Evolutionary conservation across 139 green algal genomes (phyloP).

Genomic region (Marvania coccoides): DNA sequence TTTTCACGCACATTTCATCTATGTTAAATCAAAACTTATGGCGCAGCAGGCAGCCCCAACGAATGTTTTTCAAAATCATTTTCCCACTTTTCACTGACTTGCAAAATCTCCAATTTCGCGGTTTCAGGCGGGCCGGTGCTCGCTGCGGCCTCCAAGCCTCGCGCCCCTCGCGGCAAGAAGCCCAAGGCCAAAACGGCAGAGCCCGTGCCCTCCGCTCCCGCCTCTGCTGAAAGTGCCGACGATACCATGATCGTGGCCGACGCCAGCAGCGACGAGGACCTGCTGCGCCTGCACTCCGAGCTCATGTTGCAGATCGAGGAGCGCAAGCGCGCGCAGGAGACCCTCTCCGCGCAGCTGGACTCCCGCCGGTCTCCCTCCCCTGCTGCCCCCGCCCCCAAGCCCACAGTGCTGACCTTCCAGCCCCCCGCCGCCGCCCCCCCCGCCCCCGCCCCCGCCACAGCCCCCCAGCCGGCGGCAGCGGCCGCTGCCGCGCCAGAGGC

Average conservation of each 20-base stretch:
- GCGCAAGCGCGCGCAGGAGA: slow-evolving; percentile 53
- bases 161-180: no score
- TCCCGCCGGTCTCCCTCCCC: background rate
- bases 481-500: background rate
- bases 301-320: slow-evolving; percentile 65
- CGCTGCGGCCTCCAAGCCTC: background rate
- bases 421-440: background rate
- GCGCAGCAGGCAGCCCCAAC: no score
- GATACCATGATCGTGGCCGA: background rate
- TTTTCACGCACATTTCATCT: no score
- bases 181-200: no score
- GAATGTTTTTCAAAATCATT: no score
- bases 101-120: background rate
- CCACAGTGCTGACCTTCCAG: background rate
- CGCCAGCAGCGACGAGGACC: slow-evolving; percentile 22
- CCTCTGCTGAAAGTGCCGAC: background rate
- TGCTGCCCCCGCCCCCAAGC: background rate
- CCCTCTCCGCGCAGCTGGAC: slow-evolving; percentile 41
- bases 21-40: no score
- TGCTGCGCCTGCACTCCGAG: slow-evolving; percentile 49
- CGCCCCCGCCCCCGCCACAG: background rate
- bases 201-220: background rate
- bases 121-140: background rate
- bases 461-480: background rate
- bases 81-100: background rate